Percentiles rank a stretch among this genome's conserved stretches.
Conservation (phyloP, 768 basidiomycete species). For the Russula griseocarnosa region DNA sequence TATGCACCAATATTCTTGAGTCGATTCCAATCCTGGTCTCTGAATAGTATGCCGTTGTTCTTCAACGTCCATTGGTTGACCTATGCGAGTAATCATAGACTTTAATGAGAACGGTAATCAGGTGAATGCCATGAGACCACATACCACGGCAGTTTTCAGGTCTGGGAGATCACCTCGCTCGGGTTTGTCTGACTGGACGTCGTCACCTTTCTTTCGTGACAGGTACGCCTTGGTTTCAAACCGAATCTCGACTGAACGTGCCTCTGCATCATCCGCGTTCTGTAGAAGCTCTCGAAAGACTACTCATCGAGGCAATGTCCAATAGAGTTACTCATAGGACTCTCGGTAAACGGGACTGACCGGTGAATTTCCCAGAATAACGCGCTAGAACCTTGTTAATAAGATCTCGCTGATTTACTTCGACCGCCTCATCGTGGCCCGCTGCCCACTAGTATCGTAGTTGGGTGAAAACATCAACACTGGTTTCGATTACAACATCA, state of each 20-base stretch:
- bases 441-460: constrained; percentile 32
- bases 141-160: constrained; percentile 57
- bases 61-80: constrained; percentile 66
- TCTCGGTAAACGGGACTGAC: constrained; percentile 33
- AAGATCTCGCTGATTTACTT: constrained; percentile 93
- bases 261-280: constrained; percentile 90
- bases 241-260: constrained; percentile 68
- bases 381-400: constrained; percentile 98
- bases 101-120: neutral
- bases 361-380: constrained; percentile 92
- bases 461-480: neutral
- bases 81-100: constrained; percentile 36
- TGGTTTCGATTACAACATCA: too few relatives aligned
- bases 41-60: constrained; percentile 80
- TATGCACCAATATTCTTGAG: constrained; percentile 78
- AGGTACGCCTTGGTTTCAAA: constrained; percentile 63
- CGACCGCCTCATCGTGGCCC: constrained; percentile 78
- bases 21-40: constrained; percentile 83
- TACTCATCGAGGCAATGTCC: constrained; percentile 23
- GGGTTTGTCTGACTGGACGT: neutral
- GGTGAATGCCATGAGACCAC: constrained; percentile 26
- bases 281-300: constrained; percentile 85
- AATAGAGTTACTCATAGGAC: neutral
- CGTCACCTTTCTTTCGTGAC: constrained; percentile 33
- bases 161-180: constrained; percentile 45